Base-by-base conservation (phyloP, 1,139 yeast genomes). In the Taiozyma sp. region DNA sequence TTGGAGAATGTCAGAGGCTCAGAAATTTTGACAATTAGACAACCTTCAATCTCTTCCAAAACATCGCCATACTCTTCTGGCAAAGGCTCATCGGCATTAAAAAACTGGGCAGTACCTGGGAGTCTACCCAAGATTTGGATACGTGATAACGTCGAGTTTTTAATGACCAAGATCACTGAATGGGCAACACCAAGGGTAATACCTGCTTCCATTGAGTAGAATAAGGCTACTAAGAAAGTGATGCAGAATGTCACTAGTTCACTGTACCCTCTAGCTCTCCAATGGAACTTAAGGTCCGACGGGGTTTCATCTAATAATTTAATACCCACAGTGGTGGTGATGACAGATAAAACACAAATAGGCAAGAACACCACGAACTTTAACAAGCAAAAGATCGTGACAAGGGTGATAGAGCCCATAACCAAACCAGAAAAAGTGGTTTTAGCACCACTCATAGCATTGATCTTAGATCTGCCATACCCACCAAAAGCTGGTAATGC, bases 401-500 rank as follows among this genome's bases (percentile, higher is more conserved):
- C 59, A 44, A 91, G 67, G 0, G 97, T 85, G 16, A 84, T 75
- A 1, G 80, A 32, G 0, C 96, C 95, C 84, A 92, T 86, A 8
- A 89, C 79, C 3, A 84, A 82, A 0, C 96, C 96, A 44, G 96
- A 81, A 69, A 87, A 73, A 7, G 95, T 93, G 0, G 97, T 87
- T 57, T 82, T 82, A 0, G 96, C 98, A 9, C 92, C 92, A 12
- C 93, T 83, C 46, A 90, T 73, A 2, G 93, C 88, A 69, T 93
- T 93, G 53, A 93, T 84, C 63, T 88, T 92, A 39, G 96, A 85
- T 65, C 99, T 78, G 1, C 97, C 98, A 64, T 93, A 93, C 0
- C 99, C 98, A 3, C 99, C 99, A 74, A 92, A 92, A 1, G 96
- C 83, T 0, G 99, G 98, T 14, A 93, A 72, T 0, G 93, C 88